Base-by-base conservation (phyloP, 148 eudicot genomes). In the Tetragonia tetragonoides region DNA sequence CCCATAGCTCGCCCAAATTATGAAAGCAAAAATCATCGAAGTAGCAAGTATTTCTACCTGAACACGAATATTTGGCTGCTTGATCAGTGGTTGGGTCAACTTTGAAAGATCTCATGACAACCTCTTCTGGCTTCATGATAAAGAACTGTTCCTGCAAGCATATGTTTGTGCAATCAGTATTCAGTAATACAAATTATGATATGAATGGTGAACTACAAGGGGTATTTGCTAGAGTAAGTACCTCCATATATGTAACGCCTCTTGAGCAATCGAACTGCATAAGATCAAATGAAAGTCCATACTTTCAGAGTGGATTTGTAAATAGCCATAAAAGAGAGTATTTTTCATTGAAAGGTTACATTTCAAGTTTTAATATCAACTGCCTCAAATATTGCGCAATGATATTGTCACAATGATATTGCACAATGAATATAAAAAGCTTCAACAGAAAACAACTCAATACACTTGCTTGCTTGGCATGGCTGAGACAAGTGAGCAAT, bases 191-290 rank as follows among this genome's bases (percentile, higher is more conserved):
- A 51, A 62, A 53, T 38, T 62, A 7, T 65, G 77, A 23, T 39
- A 28, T 18, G 67, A 57, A 15, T 49, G 54, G 11, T 12, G 11
- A 65, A 47, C 11, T n/a, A 40, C 34, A n/a, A n/a, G 66, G 16
- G 59, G 15, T 10, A 53, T 34, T 10, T 17, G 15, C 41, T 54
- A 24, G 46, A 42, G 62, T 42, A 23, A 51, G 63, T 86, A 92
- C 98, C 99, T 95, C 94, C 97, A 95, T 95, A 85, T 80, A 82
- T 80, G 89, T 86, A 79, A 92, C 92, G 66, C 99, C 96, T 81
- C 84, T 73, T 38, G 96, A 91, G 87, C 97, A 95, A 84, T 91
- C 88, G 86, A 95, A 89, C 99, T 95, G 96, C 89, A 89, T 49
- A 71, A 20, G 23, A 73, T 60, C 66, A 83, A 62, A 56, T 12